phyloP scores from a whole-genome alignment of 352 stramenopile species.

The Thraustochytrium striatum region DNA sequence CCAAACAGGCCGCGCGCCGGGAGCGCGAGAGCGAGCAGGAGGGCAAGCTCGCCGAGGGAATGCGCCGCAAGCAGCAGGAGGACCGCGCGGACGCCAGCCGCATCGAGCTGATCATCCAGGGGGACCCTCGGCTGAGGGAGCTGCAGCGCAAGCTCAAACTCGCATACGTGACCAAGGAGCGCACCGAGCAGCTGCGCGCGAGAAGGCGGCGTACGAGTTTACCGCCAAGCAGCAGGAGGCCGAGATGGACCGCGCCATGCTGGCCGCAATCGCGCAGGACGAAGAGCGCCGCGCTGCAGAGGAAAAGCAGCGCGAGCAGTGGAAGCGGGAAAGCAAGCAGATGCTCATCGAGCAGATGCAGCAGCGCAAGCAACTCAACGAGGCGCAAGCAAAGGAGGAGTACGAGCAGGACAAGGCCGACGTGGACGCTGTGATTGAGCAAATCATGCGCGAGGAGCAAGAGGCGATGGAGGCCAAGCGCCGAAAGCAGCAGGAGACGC shows the following conservation, averaged over 20 bases:
- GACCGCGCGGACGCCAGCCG: conserved; percentile 31
- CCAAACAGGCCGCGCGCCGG: neutral
- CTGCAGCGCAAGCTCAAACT: conserved; percentile 46
- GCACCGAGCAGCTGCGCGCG: conserved; percentile 24
- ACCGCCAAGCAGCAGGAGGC: conserved; percentile 16
- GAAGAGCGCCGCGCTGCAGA: conserved; percentile 22
- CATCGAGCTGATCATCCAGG: conserved; percentile 43
- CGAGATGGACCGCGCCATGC: conserved; percentile 42
- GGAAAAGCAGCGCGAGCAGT: conserved; percentile 1
- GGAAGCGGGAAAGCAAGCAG: conserved; percentile 22
- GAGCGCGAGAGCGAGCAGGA: conserved; percentile 36
- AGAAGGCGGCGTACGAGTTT: conserved; percentile 38
- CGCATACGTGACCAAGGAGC: conserved; percentile 41
- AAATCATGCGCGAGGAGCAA: conserved; percentile 46
- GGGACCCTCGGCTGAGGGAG: conserved; percentile 24
- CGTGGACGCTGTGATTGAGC: conserved; percentile 36
- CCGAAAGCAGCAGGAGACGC: conserved; percentile 24
- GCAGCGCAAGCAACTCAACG: conserved; percentile 26
- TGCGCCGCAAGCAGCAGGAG: conserved; percentile 33
- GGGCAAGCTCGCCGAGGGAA: neutral
- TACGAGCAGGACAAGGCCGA: conserved; percentile 36
- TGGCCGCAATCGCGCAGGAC: neutral
- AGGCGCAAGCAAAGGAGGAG: conserved; percentile 6
- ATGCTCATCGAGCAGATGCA: conserved; percentile 34
- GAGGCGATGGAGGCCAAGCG: conserved; percentile 26